Evolutionary conservation across 1,284 basidiomycete species (phyloP), one percentile per base, ranked within the genome.

Genomic region (Coriolopsis trogii): DNA sequence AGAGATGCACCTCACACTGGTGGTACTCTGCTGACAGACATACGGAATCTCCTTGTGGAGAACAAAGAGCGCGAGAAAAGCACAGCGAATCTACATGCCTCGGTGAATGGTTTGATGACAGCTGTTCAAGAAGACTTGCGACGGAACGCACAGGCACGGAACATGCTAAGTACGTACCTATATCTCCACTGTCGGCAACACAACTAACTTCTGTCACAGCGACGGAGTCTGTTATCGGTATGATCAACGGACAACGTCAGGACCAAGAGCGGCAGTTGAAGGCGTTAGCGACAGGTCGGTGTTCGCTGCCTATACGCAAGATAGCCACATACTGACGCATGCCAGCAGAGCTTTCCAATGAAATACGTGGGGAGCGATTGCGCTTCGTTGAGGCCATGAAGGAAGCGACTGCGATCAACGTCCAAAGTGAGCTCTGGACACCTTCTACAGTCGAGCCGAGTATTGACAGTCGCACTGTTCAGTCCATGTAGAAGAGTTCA

Each of bases 311-410:
- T 30, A 26, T 33, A 20, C 8, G 21, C 8, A n/a, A 43, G n/a
- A n/a, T n/a, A n/a, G n/a, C 40, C 36, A 41, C 52, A n/a, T 16
- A 21, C 44, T 36, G n/a, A 28, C 23, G n/a, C n/a, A n/a, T 30
- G 8, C 20, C 16, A 15, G 6, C 56, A 90, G 91, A 92, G 65
- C 76, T 94, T 8, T 85, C 85, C 1, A 78, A 81, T 45, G 91
- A 93, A 62, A 93, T 94, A 50, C 84, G 86, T 45, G 91, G 91
- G 6, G 91, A 94, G 70, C 75, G 91, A 37, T 70, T 94, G 47
- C 76, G 89, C 4, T 94, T 95, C 63, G 87, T 94, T 9, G 92
- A 95, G 61, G 89, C 91, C 15, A 95, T 94, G 91, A 89, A 89
- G 64, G 86, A 92, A 60, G 92, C 91, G 1, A 94, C 92, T 0